Base-by-base conservation (phyloP, 75 land plant genomes). In the Cupressus sempervirens region DNA sequence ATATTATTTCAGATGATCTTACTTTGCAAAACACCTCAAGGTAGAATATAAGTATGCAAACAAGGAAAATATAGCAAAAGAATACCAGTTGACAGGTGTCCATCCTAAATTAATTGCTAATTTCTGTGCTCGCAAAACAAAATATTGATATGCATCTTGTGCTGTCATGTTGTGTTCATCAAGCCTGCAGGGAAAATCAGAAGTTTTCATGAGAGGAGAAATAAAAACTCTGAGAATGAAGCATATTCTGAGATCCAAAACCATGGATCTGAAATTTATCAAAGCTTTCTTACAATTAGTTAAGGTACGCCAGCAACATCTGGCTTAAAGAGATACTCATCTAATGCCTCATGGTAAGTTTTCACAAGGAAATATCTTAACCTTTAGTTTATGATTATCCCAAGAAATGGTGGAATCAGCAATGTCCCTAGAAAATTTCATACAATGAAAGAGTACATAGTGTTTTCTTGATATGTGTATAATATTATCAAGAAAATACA, bases 11-110 rank as follows among this genome's bases (percentile, higher is more conserved):
- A 79, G 30, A 77, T 77, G 10, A 77, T 41, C n/a, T 15, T 77
- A 2, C 5, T n/a, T 73, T 83, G n/a, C 43, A n/a, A 83, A 65
- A 26, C 29, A 65, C 30, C 11, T 35, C 20, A 83, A 54, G 26
- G 34, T 65, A 83, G 65, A 65, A 36, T 26, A 10, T 20, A 83
- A 83, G 16, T 72, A 70, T 35, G 40, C 76, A 70, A 13, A 82
- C 13, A 82, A 82, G 2, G 68, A 36, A 29, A 82, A 34, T 32
- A 9, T 50, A 11, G 48, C 46, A 73, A 16, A 86, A 65, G 52
- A 85, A 84, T 90, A 97, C 99, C 99, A 97, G 86, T 97, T 97
- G 11, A 97, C 99, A 58, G 99, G 99, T n/a, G 87, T 88, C 93
- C 94, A 94, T 36, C 89, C 92, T 81, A 87, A 86, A 53, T 86